Base-by-base conservation (phyloP, 2,329 filamentous ascomycete species). In the Leptodontidium sp. region DNA sequence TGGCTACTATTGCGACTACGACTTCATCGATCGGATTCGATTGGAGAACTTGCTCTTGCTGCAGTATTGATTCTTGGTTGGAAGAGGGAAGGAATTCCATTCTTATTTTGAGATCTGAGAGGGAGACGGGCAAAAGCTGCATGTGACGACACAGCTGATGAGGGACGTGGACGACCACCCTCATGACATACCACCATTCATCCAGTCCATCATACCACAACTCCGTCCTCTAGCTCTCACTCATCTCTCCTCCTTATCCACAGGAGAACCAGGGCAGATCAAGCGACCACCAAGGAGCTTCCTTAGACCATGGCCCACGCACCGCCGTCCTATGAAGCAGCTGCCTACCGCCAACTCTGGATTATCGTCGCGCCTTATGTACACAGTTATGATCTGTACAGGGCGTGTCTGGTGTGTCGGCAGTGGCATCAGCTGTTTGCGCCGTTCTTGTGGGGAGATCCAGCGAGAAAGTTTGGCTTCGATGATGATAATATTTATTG, bases 401-500 rank as follows among this genome's bases (percentile, higher is more conserved):
- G 71, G 15, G 66, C 69, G 0, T 73, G 67, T 63, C 62, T 74
- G 14, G 72, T 74, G 2, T 71, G 64, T 55, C 61, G 62, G 26
- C 69, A 71, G 45, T 74, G 68, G 66, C 68, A 74, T 66, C 61
- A 68, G 38, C 57, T 70, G 17, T 70, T 74, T 45, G 49, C 68
- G 32, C 69, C 72, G 26, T 58, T 62, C n/a, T 47, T 74, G 35
- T 74, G 72, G 72, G 71, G 71, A 17, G 67, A 70, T 59, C 72
- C 72, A 6, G 72, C 65, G 12, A 63, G 64, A 17, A 64, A 66
- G 29, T 74, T 74, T 65, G 72, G 72, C 2, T 55, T 61, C 62
- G 70, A 72, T 62, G 69, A 63, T 58, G 70, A 73, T 52, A 68
- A 61, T 9, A 65, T 72, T 45, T 72, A 73, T 58, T 68, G 73